Conservation (phyloP, 305 asterid species). For the Solanum hybrid region DNA sequence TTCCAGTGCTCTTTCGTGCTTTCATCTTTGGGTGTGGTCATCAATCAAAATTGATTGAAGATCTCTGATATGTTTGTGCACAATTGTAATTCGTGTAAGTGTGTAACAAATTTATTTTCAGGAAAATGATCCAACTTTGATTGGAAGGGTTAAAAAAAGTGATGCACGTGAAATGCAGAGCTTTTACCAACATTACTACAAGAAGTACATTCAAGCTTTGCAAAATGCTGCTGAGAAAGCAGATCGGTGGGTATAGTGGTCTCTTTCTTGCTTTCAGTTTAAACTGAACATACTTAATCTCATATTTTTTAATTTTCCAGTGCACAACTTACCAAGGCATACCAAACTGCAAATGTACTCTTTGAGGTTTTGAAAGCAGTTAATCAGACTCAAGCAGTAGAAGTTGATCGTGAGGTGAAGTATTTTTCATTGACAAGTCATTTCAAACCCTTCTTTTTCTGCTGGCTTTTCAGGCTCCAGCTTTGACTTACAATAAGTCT, state of each 20-base stretch:
- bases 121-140: slow-evolving; percentile 97
- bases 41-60: neutral
- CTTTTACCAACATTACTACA: slow-evolving; percentile 97
- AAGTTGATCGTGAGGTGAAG: slow-evolving; percentile 94
- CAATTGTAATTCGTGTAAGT: slow-evolving; percentile 1
- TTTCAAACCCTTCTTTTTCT: slow-evolving; percentile 1
- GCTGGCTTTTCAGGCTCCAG: neutral
- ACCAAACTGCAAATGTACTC: slow-evolving; percentile 97
- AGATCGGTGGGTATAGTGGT: slow-evolving; percentile 58
- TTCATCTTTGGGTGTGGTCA: neutral
- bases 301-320: slow-evolving; percentile 38
- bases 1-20: neutral
- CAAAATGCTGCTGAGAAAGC: slow-evolving; percentile 99
- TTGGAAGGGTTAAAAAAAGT: slow-evolving; percentile 97
- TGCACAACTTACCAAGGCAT: slow-evolving; percentile 96
- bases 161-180: slow-evolving; percentile 99
- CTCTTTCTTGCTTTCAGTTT: neutral
- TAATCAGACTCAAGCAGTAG: slow-evolving; percentile 88
- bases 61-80: neutral
- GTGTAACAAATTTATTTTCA: slow-evolving; percentile 20
- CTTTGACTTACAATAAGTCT: slow-evolving; percentile 6
- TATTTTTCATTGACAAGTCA: neutral
- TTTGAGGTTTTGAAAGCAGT: slow-evolving; percentile 99
- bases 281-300: neutral
- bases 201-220: slow-evolving; percentile 93